Conservation (phyloP, 176 grass and related monocot species). For the Aegilops tauschii region DNA sequence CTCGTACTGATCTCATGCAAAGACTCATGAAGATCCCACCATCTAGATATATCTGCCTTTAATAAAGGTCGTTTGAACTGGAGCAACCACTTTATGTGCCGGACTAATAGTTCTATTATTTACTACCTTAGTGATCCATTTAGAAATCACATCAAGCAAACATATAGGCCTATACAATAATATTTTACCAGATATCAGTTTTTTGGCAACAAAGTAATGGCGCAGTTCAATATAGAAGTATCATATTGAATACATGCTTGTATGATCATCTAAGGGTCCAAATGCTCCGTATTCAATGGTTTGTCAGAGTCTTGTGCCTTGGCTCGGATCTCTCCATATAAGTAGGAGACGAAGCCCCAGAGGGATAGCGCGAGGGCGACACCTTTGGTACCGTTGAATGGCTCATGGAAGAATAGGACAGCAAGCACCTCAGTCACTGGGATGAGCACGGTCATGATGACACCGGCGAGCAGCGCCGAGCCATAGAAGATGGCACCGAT, state of each 20-base stretch:
- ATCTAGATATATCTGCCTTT: too few relatives aligned
- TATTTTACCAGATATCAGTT: too few relatives aligned
- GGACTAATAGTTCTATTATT: too few relatives aligned
- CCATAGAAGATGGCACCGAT: constrained; percentile 76
- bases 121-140: too few relatives aligned
- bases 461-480: constrained; percentile 67
- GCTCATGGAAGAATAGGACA: constrained; percentile 65
- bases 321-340: constrained; percentile 67
- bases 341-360: constrained; percentile 82
- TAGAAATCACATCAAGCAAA: too few relatives aligned
- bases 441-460: constrained; percentile 65
- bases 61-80: too few relatives aligned
- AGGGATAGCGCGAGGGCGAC: constrained; percentile 67
- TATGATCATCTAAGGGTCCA: constrained; percentile 22
- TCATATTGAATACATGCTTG: background rate
- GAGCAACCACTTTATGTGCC: too few relatives aligned
- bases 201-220: too few relatives aligned
- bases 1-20: too few relatives aligned
- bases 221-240: too few relatives aligned
- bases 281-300: background rate
- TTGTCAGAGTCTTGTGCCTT: background rate
- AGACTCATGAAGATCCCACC: too few relatives aligned
- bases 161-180: too few relatives aligned
- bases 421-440: constrained; percentile 67
- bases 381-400: constrained; percentile 69